These are phyloP conservation scores for Kwoniella dejecticola DNA, from an alignment of 768 basidiomycete genomes.

Conservation along the genomic window DNA sequence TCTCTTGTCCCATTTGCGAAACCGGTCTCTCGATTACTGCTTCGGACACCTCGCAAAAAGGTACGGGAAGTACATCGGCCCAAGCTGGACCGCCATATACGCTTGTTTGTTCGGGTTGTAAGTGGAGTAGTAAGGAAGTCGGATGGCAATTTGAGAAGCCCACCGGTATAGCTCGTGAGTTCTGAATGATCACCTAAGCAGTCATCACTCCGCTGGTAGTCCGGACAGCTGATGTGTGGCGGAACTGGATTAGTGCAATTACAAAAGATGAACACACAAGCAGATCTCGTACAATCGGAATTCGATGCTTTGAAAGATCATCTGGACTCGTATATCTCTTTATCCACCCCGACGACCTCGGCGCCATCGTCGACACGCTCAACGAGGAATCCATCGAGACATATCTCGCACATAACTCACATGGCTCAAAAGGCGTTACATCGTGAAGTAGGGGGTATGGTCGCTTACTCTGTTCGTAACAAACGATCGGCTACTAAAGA, in stretches of 20 bases:
- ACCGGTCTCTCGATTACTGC: constrained; percentile 90
- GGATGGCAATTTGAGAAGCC: constrained; percentile 95
- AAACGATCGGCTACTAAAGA: constrained; percentile 5
- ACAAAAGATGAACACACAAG: constrained; percentile 81
- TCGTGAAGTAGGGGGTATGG: constrained; percentile 64
- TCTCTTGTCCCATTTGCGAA: constrained; percentile 89
- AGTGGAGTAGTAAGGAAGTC: constrained; percentile 91
- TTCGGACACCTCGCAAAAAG: constrained; percentile 60
- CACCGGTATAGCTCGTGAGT: constrained; percentile 85
- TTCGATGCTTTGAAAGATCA: constrained; percentile 95
- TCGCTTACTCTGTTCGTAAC: constrained; percentile 21
- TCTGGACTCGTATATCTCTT: constrained; percentile 88
- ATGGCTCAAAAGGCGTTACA: constrained; percentile 86
- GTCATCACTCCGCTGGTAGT: background rate
- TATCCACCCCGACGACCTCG: constrained; percentile 29
- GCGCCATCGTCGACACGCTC: constrained; percentile 14
- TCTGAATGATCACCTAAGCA: background rate
- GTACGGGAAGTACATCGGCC: constrained; percentile 41
- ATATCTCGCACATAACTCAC: constrained; percentile 60
- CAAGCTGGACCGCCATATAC: constrained; percentile 61
- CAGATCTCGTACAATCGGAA: constrained; percentile 71
- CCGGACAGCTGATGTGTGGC: background rate
- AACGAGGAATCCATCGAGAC: constrained; percentile 29
- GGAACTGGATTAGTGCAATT: constrained; percentile 69
- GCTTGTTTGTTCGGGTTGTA: constrained; percentile 85